Evolutionary conservation across 768 basidiomycete genomes (phyloP).

Genomic region (Lentinula guzmanii): DNA sequence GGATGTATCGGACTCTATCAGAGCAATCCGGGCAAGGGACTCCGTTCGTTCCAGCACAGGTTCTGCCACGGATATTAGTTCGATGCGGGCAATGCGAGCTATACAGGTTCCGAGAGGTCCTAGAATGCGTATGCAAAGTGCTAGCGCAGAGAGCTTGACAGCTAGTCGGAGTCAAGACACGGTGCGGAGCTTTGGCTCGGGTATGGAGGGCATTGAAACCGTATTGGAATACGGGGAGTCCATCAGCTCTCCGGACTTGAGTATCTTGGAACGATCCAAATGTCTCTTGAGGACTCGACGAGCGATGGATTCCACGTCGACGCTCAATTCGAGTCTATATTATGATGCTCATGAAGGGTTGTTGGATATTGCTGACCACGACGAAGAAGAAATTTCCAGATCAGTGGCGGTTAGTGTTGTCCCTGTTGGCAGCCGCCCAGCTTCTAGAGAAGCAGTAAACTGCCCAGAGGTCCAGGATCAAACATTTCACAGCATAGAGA

Average conservation of each 20-base stretch:
- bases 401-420: background rate
- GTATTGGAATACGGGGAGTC: background rate
- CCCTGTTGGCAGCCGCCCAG: background rate
- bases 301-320: background rate
- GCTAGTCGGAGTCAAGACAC: background rate
- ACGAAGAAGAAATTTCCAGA: background rate
- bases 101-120: background rate
- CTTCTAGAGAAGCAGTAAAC: background rate
- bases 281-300: background rate
- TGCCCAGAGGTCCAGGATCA: background rate
- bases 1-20: background rate
- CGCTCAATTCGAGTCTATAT: background rate
- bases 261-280: background rate
- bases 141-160: background rate
- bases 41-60: background rate
- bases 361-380: background rate
- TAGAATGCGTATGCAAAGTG: slow-evolving; percentile 3
- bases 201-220: background rate
- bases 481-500: background rate
- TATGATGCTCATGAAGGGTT: slow-evolving; percentile 1
- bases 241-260: background rate
- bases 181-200: background rate
- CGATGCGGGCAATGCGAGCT: background rate
- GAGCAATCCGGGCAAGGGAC: background rate
- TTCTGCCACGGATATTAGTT: background rate